phyloP scores from a whole-genome alignment of 2,329 filamentous ascomycete genomes.

The Colletotrichum navitas region DNA sequence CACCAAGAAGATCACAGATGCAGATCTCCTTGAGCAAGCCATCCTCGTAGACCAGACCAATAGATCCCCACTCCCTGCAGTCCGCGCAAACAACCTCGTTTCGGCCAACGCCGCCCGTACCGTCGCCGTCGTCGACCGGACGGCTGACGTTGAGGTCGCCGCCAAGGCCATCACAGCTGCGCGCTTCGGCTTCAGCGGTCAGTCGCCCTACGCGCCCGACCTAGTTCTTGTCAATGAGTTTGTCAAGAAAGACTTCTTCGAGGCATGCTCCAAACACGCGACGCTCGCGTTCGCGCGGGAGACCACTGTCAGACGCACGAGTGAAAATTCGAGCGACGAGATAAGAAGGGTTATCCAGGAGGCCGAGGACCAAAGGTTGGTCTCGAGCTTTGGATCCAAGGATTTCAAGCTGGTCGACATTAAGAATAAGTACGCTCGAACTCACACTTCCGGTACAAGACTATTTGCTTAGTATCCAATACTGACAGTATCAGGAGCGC shows the following conservation, averaged over 20 bases:
- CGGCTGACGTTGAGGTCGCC: slow-evolving; percentile 65
- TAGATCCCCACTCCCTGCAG: not conserved
- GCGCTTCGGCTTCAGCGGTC: slow-evolving; percentile 66
- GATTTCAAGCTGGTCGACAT: slow-evolving; percentile 39
- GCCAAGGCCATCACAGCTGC: slow-evolving; percentile 66
- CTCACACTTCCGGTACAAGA: slow-evolving; percentile 38
- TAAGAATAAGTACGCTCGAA: slow-evolving; percentile 42
- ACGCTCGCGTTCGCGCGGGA: slow-evolving; percentile 52
- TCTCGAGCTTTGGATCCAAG: slow-evolving; percentile 35
- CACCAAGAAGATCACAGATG: slow-evolving; percentile 31
- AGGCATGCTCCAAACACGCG: slow-evolving; percentile 45
- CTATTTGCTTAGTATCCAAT: slow-evolving; percentile 30
- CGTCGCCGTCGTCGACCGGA: slow-evolving; percentile 72
- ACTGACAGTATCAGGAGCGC: slow-evolving; percentile 12
- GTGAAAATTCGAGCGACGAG: slow-evolving; percentile 43
- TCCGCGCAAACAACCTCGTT: slow-evolving; percentile 41
- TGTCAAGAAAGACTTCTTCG: slow-evolving; percentile 65
- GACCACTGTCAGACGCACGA: slow-evolving; percentile 38
- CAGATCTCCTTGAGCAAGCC: slow-evolving; percentile 20
- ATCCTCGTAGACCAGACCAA: slow-evolving; percentile 35
- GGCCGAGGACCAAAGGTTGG: slow-evolving; percentile 46
- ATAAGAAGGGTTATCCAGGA: slow-evolving; percentile 44
- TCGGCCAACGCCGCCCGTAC: slow-evolving; percentile 46
- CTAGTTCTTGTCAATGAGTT: slow-evolving; percentile 75
- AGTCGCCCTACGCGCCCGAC: slow-evolving; percentile 72